phyloP scores from a whole-genome alignment of 2,329 filamentous ascomycete species.

The Ceratocystis alfenasii region DNA sequence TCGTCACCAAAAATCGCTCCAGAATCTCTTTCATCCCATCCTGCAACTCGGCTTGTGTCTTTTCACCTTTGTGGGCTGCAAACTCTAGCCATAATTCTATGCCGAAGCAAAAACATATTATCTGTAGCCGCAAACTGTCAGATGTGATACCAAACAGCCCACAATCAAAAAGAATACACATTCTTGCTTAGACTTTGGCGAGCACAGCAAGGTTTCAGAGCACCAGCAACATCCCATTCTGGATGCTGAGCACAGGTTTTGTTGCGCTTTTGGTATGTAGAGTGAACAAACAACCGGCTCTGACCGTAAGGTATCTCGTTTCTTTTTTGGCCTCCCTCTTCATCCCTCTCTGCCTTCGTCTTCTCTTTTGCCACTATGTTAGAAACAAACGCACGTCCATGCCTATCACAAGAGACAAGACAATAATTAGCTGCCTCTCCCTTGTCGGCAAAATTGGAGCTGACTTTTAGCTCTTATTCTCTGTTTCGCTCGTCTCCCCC shows the following conservation, averaged over 20 bases:
- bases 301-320: not conserved
- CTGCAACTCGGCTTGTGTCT: not conserved
- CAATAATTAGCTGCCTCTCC: slow-evolving; percentile 7
- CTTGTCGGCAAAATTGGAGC: not conserved
- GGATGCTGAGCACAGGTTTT: not conserved
- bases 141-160: not conserved
- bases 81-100: not conserved
- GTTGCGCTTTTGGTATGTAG: not conserved
- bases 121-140: not conserved
- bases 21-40: not conserved
- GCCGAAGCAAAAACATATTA: not conserved
- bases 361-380: slow-evolving; percentile 2
- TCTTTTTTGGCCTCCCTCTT: not conserved
- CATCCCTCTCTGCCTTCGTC: not conserved
- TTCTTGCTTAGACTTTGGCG: not conserved
- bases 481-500: not conserved
- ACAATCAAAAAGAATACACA: not conserved
- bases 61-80: not conserved
- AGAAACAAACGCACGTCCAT: slow-evolving; percentile 7
- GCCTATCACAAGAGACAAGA: not conserved
- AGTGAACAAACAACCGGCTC: not conserved
- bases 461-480: not conserved
- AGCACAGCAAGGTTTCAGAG: not conserved
- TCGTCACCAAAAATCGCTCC: not conserved
- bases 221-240: not conserved